Evolutionary conservation across 176 grass and related monocot species (phyloP).

Genomic region (Lolium rigidum): DNA sequence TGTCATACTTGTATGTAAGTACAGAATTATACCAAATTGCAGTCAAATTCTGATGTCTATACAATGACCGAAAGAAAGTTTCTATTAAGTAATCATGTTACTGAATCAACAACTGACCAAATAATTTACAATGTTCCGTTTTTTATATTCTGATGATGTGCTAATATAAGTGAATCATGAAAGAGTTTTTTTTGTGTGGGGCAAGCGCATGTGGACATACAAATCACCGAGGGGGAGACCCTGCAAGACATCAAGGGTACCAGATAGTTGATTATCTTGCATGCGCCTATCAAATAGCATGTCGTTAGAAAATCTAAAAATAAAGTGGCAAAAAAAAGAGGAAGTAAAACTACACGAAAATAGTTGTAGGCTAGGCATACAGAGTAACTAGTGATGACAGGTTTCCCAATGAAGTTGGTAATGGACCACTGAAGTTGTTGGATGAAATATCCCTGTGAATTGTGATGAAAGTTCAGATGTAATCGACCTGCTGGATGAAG

Average conservation of each 20-base stretch:
- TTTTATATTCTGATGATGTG: not conserved
- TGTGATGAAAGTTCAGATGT: constrained; percentile 25
- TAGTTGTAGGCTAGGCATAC: constrained; percentile 62
- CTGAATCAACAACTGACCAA: constrained; percentile 24
- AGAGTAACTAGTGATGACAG: constrained; percentile 85
- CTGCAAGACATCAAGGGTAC: constrained; percentile 82
- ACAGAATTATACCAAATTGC: constrained; percentile 4
- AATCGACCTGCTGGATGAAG: constrained; percentile 19
- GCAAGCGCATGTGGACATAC: constrained; percentile 54
- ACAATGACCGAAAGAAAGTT: constrained; percentile 11
- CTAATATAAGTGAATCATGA: constrained; percentile 24
- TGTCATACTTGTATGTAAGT: not conserved
- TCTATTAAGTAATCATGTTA: constrained; percentile 12
- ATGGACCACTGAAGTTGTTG: constrained; percentile 86
- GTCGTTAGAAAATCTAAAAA: constrained; percentile 31
- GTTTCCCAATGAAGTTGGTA: constrained; percentile 83
- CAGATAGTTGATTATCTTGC: constrained; percentile 80
- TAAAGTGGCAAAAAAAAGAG: constrained; percentile 10
- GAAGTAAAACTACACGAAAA: constrained; percentile 31
- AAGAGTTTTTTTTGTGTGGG: not conserved
- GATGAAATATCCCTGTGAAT: constrained; percentile 79
- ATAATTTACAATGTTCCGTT: constrained; percentile 24
- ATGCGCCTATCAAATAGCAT: constrained; percentile 63
- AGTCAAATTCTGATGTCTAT: not conserved
- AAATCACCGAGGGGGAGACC: constrained; percentile 91